Evolutionary conservation across 2,329 filamentous ascomycete species (phyloP).

Genomic region (Pezizomycotina sp.): DNA sequence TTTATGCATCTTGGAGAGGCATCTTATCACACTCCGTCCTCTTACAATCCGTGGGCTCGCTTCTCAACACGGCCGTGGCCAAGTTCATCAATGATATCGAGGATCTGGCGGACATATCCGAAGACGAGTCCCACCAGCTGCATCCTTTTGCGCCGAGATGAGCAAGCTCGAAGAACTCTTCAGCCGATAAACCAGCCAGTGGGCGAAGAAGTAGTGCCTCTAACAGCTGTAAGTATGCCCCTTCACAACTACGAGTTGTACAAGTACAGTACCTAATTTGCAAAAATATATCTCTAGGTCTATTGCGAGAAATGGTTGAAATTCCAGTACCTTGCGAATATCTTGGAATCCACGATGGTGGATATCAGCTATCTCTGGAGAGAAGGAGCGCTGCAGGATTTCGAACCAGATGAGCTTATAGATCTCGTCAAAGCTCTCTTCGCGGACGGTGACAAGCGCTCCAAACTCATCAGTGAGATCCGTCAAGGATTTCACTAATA

Average conservation of each 20-base stretch:
- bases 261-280: neutral
- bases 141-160: constrained; percentile 20
- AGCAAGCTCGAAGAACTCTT: constrained; percentile 20
- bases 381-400: constrained; percentile 21
- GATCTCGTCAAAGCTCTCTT: constrained; percentile 24
- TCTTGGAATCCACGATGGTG: constrained; percentile 23
- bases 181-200: constrained; percentile 6
- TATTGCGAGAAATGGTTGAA: constrained; percentile 24
- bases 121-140: constrained; percentile 22
- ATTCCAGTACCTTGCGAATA: constrained; percentile 23
- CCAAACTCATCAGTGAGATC: constrained; percentile 22
- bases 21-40: constrained; percentile 18
- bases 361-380: constrained; percentile 24
- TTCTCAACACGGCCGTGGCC: constrained; percentile 21
- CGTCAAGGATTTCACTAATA: no score
- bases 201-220: constrained; percentile 13
- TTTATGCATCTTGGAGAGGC: constrained; percentile 28
- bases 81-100: constrained; percentile 24
- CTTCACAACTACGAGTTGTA: no score
- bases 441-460: constrained; percentile 23
- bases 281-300: constrained; percentile 3
- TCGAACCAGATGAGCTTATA: constrained; percentile 22
- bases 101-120: constrained; percentile 23
- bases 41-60: constrained; percentile 22
- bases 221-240: constrained; percentile 15